Conservation (phyloP, 768 basidiomycete species). For the Boletus speciosus region DNA sequence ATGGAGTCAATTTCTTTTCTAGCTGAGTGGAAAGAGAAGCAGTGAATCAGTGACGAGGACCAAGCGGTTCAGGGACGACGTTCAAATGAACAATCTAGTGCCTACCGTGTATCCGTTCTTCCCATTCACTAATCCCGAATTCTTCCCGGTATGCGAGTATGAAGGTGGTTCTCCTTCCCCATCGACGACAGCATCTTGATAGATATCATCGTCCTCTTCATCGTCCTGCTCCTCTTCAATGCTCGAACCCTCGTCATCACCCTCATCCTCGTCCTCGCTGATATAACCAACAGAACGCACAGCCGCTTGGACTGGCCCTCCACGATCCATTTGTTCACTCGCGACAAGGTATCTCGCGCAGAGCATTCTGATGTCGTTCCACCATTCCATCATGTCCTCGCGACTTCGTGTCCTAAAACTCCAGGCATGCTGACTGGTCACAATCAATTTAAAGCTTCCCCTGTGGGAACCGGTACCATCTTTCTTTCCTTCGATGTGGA, state of each 20-base stretch:
- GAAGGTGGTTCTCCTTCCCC: slow-evolving; percentile 57
- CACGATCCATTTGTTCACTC: slow-evolving; percentile 88
- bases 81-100: slow-evolving; percentile 8
- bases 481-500: slow-evolving; percentile 92
- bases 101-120: slow-evolving; percentile 64
- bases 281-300: slow-evolving; percentile 85
- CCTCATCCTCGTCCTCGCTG: slow-evolving; percentile 68
- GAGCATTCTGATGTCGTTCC: slow-evolving; percentile 95
- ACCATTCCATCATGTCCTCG: slow-evolving; percentile 99
- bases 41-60: slow-evolving; percentile 1
- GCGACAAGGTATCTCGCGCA: slow-evolving; percentile 93
- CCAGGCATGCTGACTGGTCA: slow-evolving; percentile 62
- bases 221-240: slow-evolving; percentile 43
- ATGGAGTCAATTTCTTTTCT: slow-evolving; percentile 40
- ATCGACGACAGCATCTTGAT: slow-evolving; percentile 35
- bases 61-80: neutral
- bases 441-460: slow-evolving; percentile 47
- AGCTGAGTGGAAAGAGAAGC: slow-evolving; percentile 30
- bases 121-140: slow-evolving; percentile 39
- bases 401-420: slow-evolving; percentile 84
- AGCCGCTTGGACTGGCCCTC: slow-evolving; percentile 89
- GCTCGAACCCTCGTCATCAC: slow-evolving; percentile 60
- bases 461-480: slow-evolving; percentile 66
- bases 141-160: slow-evolving; percentile 50
- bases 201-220: slow-evolving; percentile 49